These are phyloP conservation scores for Podaxis sp. DNA, from an alignment of 768 basidiomycete genomes.

Conservation along the genomic window DNA sequence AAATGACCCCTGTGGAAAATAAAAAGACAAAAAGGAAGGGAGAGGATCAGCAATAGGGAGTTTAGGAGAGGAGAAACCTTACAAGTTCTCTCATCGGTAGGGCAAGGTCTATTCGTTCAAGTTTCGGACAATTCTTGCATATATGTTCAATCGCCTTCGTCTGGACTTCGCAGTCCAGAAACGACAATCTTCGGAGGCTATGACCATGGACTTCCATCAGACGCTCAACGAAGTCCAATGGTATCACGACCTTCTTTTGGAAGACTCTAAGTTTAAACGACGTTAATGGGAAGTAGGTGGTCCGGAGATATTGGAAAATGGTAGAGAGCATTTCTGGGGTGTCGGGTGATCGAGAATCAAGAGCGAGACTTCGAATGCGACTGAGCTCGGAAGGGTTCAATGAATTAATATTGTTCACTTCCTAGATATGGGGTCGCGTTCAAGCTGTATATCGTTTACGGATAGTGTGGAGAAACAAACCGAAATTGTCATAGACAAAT, in stretches of 20 bases:
- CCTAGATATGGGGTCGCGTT: not conserved
- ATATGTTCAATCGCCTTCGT: slow-evolving; percentile 38
- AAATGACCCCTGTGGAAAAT: not conserved
- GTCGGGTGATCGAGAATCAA: slow-evolving; percentile 46
- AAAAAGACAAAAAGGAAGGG: not conserved
- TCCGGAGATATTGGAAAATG: slow-evolving; percentile 31
- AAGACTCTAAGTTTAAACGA: slow-evolving; percentile 45
- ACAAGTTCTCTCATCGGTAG: slow-evolving; percentile 54
- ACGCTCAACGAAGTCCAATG: slow-evolving; percentile 37
- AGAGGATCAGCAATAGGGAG: not conserved
- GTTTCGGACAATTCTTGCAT: slow-evolving; percentile 37
- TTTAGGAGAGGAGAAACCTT: slow-evolving; percentile 17
- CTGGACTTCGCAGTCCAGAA: slow-evolving; percentile 45
- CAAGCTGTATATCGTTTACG: slow-evolving; percentile 5
- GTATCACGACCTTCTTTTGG: slow-evolving; percentile 38
- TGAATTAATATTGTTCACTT: slow-evolving; percentile 29
- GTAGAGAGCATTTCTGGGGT: slow-evolving; percentile 27
- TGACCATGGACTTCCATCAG: slow-evolving; percentile 38
- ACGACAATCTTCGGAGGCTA: slow-evolving; percentile 42
- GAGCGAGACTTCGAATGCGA: slow-evolving; percentile 46
- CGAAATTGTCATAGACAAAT: slow-evolving; percentile 57
- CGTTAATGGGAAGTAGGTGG: slow-evolving; percentile 28
- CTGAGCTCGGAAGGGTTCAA: slow-evolving; percentile 35
- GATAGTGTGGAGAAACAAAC: slow-evolving; percentile 33
- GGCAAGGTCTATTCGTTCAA: slow-evolving; percentile 50